Conservation (phyloP, 805 yeast species). For the Cyberlindnera maritima region DNA sequence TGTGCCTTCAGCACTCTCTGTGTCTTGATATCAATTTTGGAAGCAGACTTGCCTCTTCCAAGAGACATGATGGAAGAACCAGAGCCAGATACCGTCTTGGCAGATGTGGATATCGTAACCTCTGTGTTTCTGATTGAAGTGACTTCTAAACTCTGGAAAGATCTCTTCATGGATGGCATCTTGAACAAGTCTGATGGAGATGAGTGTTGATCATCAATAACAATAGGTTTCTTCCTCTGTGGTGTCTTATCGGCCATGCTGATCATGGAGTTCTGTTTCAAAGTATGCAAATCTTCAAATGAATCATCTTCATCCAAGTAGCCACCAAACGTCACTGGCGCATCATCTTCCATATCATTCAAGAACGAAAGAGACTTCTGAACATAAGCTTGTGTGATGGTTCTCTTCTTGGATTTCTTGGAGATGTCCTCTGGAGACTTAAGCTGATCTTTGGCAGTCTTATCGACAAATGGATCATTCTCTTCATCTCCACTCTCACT, state of each 20-base stretch:
- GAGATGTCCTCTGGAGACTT: constrained; percentile 17
- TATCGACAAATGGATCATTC: constrained; percentile 29
- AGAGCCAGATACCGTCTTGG: constrained; percentile 53
- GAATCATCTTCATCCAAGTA: constrained; percentile 34
- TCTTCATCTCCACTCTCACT: constrained; percentile 26
- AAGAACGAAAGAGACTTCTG: constrained; percentile 56
- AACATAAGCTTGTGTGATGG: constrained; percentile 52
- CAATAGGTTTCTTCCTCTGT: constrained; percentile 15
- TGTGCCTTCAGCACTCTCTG: constrained; percentile 27
- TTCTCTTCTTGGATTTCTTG: constrained; percentile 28
- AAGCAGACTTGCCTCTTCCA: constrained; percentile 30
- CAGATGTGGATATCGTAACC: constrained; percentile 52
- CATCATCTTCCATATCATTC: constrained; percentile 30
- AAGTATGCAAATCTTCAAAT: constrained; percentile 41
- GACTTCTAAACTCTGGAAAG: constrained; percentile 40
- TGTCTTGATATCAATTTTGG: constrained; percentile 11
- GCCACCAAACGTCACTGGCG: constrained; percentile 3
- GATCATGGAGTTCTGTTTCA: constrained; percentile 43
- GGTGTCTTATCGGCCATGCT: constrained; percentile 32
- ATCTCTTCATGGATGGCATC: constrained; percentile 42
- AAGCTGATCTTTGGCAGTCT: constrained; percentile 8
- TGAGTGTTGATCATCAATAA: constrained; percentile 18
- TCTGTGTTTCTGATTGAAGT: constrained; percentile 38
- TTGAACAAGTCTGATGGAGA: constrained; percentile 27
- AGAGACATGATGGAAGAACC: constrained; percentile 57